A percentile compares a stretch with the other conserved stretches of the same genome.
phyloP scores from a whole-genome alignment of 108 stramenopile species.

The Schizochytrium sp. region DNA sequence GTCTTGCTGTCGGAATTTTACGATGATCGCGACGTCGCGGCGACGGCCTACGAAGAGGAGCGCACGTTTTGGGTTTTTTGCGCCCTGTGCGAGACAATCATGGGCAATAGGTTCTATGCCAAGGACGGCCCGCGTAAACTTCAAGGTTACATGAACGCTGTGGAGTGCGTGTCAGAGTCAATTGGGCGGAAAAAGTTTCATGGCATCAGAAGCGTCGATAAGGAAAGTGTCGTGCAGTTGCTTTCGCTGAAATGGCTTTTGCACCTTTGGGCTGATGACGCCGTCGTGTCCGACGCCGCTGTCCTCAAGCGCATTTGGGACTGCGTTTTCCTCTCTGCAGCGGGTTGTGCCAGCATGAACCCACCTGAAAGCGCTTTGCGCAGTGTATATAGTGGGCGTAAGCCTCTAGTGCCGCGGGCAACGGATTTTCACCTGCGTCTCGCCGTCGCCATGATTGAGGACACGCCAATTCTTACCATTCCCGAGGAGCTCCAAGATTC shows the following conservation, averaged over 20 bases:
- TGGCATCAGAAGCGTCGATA: background rate
- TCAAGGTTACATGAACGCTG: background rate
- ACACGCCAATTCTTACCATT: background rate
- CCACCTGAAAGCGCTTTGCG: background rate
- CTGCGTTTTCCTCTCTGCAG: background rate
- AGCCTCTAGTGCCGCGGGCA: background rate
- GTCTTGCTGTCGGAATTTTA: background rate
- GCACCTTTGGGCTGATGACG: conserved; percentile 9
- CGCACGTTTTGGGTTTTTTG: background rate
- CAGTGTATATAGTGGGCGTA: background rate
- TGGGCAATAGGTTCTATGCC: background rate
- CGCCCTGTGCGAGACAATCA: background rate
- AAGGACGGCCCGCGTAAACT: background rate
- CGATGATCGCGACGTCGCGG: background rate
- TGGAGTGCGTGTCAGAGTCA: background rate
- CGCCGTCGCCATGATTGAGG: background rate
- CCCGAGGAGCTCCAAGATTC: background rate
- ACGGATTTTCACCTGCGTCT: conserved; percentile 13
- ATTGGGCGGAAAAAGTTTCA: background rate
- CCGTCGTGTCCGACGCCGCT: background rate
- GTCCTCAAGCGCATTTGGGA: conserved; percentile 3
- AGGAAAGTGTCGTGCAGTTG: background rate
- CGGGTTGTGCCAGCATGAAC: background rate
- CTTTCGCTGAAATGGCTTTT: background rate
- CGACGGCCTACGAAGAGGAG: background rate